phyloP scores from a whole-genome alignment of 805 yeast species.

The Lipomyces spencermartinsiae region DNA sequence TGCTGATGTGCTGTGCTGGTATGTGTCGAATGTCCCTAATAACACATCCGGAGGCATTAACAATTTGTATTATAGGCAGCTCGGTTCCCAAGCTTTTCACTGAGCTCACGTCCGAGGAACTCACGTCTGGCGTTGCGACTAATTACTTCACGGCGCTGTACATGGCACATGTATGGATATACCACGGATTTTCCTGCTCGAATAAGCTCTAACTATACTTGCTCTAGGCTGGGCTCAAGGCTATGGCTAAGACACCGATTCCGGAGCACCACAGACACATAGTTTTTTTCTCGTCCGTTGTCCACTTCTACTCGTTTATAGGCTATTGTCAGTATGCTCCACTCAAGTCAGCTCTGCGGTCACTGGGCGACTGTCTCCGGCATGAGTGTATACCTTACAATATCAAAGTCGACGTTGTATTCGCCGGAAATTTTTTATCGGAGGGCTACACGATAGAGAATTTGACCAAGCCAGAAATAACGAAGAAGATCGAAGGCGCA shows the following conservation, averaged over 20 bases:
- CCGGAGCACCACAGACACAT: conserved; percentile 53
- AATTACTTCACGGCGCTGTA: conserved; percentile 79
- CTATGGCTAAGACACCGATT: conserved; percentile 43
- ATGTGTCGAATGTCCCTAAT: not conserved
- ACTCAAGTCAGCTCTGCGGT: conserved; percentile 77
- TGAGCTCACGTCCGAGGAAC: conserved; percentile 65
- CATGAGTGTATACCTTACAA: conserved; percentile 78
- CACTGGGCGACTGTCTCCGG: conserved; percentile 76
- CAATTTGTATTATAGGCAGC: conserved; percentile 52
- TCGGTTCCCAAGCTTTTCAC: conserved; percentile 71
- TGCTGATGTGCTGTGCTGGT: conserved; percentile 87
- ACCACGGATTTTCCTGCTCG: not conserved
- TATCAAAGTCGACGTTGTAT: conserved; percentile 72
- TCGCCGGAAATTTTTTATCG: conserved; percentile 88
- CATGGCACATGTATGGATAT: conserved; percentile 66
- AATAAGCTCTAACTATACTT: not conserved
- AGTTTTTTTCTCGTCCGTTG: conserved; percentile 73
- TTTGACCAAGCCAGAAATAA: conserved; percentile 81
- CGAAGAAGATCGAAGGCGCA: conserved; percentile 83
- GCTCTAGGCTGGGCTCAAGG: conserved; percentile 46
- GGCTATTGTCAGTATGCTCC: conserved; percentile 95
- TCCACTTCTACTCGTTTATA: conserved; percentile 83
- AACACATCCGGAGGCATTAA: not conserved
- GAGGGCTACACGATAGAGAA: conserved; percentile 89
- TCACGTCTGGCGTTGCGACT: conserved; percentile 65